A percentile compares a stretch with the other conserved stretches of the same genome.
Conservation (phyloP, 768 basidiomycete species). For the Rhodosporidiobolus sp. region DNA sequence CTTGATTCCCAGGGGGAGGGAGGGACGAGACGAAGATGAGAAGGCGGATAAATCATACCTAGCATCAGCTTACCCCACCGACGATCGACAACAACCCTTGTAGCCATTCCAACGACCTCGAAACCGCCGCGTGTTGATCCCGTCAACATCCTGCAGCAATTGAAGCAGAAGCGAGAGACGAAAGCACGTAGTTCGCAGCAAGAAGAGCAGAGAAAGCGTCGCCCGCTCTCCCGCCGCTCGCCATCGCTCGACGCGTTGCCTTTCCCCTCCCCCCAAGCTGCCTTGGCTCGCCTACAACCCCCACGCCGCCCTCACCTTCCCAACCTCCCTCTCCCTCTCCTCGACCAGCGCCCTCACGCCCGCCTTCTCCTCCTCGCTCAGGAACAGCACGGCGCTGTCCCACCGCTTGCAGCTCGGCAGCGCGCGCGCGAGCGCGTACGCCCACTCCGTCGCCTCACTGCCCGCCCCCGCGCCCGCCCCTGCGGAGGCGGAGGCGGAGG, state of each 20-base stretch:
- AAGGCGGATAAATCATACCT: too few species aligned
- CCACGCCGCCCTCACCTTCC: not conserved
- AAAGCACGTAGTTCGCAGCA: not conserved
- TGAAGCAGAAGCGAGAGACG: not conserved
- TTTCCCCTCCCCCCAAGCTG: not conserved
- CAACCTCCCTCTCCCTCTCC: not conserved
- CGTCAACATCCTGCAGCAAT: too few species aligned
- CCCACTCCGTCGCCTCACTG: conserved; percentile 10
- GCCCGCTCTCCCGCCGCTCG: too few species aligned
- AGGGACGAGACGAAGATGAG: not conserved
- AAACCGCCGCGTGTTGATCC: too few species aligned
- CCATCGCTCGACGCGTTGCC: not conserved
- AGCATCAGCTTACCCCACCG: not conserved
- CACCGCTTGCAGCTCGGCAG: conserved; percentile 12
- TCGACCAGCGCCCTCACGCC: conserved; percentile 3
- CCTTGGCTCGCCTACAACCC: not conserved
- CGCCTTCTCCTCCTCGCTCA: conserved; percentile 1
- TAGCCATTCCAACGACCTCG: not conserved
- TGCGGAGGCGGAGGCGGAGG: not conserved
- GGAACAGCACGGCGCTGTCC: conserved; percentile 15
- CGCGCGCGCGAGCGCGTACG: not conserved
- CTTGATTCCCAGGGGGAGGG: too few species aligned
- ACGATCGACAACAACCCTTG: too few species aligned
- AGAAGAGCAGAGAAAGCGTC: not conserved
- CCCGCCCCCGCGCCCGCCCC: not conserved